Evolutionary conservation across 305 asterid species (phyloP).

Genomic region (Plantago coronopus): DNA sequence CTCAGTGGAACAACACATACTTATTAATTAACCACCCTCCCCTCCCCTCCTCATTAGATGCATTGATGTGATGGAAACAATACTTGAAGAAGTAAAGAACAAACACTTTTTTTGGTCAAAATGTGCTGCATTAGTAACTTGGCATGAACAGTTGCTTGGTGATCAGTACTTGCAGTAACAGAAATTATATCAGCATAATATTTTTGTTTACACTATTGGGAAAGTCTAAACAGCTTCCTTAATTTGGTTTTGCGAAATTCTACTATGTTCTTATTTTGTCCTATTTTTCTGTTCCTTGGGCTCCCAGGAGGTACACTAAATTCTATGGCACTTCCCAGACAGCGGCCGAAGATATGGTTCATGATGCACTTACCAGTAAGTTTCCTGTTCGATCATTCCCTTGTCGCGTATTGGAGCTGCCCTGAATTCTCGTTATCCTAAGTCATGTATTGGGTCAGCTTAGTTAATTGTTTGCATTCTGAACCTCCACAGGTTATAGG

Average conservation of each 20-base stretch:
- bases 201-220: too few relatives aligned
- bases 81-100: too few relatives aligned
- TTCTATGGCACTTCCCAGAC: conserved; percentile 84
- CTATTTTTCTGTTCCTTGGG: conserved; percentile 19
- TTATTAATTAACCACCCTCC: too few relatives aligned
- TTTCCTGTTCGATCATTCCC: conserved; percentile 6
- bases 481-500: conserved; percentile 59
- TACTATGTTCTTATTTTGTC: conserved; percentile 9
- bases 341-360: conserved; percentile 88
- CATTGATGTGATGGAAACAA: too few relatives aligned
- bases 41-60: too few relatives aligned
- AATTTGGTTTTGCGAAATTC: not conserved
- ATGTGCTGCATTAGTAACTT: too few relatives aligned
- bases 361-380: conserved; percentile 92
- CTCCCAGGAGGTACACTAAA: conserved; percentile 92
- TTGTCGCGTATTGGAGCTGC: conserved; percentile 7
- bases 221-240: not conserved
- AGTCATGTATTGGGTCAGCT: not conserved
- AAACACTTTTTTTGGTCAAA: too few relatives aligned
- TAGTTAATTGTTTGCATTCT: conserved; percentile 3
- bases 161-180: too few relatives aligned
- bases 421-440: conserved; percentile 8
- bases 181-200: too few relatives aligned
- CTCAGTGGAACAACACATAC: too few relatives aligned
- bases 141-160: too few relatives aligned